Conservation (phyloP, 2,329 filamentous ascomycete genomes). For the Colletotrichum theobromicola region DNA sequence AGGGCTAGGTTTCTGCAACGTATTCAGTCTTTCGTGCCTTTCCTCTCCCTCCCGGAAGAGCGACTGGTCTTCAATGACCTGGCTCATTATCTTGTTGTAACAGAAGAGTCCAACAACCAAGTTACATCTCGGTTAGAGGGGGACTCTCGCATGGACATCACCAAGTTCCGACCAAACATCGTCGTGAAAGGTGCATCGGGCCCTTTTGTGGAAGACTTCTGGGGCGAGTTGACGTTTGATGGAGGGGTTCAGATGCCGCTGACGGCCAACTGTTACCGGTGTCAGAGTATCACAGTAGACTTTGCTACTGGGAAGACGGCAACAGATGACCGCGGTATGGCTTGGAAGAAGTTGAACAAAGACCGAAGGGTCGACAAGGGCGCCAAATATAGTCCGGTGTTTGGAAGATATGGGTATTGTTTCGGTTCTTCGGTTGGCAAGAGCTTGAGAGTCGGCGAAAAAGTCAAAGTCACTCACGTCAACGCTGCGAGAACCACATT, state of each 20-base stretch:
- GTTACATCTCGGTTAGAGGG: constrained; percentile 25
- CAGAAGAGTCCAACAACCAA: constrained; percentile 72
- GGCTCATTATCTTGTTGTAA: constrained; percentile 76
- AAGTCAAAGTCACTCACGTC: background rate
- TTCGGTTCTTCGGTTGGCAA: background rate
- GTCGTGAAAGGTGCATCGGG: background rate
- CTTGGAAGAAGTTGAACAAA: constrained; percentile 7
- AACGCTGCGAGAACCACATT: background rate
- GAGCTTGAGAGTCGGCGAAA: background rate
- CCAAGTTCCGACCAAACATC: background rate
- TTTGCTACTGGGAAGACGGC: background rate
- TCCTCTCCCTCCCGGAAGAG: constrained; percentile 32
- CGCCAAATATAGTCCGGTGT: background rate
- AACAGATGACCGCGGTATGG: background rate
- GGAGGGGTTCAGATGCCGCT: background rate
- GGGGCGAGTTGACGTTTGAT: background rate
- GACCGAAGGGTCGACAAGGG: background rate
- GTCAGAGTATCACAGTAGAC: constrained; percentile 7
- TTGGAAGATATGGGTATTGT: background rate
- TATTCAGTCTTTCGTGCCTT: constrained; percentile 35
- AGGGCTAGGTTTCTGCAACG: background rate
- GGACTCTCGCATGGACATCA: background rate
- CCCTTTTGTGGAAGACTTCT: constrained; percentile 1
- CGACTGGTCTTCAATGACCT: constrained; percentile 75
- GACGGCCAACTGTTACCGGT: background rate